Base-by-base conservation (phyloP, 2,329 filamentous ascomycete genomes). In the Aspergillus fischeri region DNA sequence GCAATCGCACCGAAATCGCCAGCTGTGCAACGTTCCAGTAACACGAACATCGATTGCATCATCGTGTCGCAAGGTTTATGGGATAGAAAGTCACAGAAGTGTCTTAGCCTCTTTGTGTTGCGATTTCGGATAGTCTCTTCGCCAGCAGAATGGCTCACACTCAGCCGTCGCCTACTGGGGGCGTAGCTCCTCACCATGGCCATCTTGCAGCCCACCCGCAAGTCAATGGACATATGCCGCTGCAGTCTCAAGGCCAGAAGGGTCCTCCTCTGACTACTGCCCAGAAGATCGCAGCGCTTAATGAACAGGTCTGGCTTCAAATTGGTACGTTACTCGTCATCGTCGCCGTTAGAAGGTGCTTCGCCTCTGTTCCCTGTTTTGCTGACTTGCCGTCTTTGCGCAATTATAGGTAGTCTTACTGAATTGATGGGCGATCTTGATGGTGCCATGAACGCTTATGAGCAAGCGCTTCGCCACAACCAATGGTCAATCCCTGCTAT, bases 241-340 rank as follows among this genome's bases (percentile, higher is more conserved):
- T 78, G 69, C 79, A 76, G 55, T 65, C 72, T 57, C 73, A 71
- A 62, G 81, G 79, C 55, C 84, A 83, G 66, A 82, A 80, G 59
- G 78, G 75, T 50, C 83, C 85, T 65, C 85, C 84, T 66, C 79
- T 83, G 63, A 81, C 83, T 51, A 83, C 89, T 24, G 86, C 89
- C 65, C 89, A 92, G 66, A 88, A 91, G 70, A 85, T 96, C 53
- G 82, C 86, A 5, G 80, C 85, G 6, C 83, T 93, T 69, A 97
- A 96, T 68, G 93, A 97, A 77, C 82, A 83, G 51, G 87, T 96
- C 55, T 97, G 93, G 93, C 83, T 96, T 70, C 90, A 94, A 73
- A 89, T 97, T 65, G 93, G 92, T 96, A 87, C 62, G 86, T 53
- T 52, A 17, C 29, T 24, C 20, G 27, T 28, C 21, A 25, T 29